Evolutionary conservation across 495 filamentous ascomycete species (phyloP).

Genomic region (Penicillium steckii): DNA sequence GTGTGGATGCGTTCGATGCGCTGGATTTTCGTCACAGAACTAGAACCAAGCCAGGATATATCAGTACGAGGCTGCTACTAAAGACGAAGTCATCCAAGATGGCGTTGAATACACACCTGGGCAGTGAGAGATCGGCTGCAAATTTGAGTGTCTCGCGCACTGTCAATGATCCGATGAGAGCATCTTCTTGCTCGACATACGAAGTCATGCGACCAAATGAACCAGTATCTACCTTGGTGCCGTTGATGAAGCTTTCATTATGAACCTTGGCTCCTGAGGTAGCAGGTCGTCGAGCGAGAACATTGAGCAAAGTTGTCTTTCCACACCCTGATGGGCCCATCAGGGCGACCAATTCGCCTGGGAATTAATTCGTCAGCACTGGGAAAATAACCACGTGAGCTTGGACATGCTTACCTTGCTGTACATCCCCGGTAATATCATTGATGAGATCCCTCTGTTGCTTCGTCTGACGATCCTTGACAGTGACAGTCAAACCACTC

Average conservation of each 20-base stretch:
- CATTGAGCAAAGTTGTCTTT: conserved; percentile 77
- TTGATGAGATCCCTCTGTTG: conserved; percentile 45
- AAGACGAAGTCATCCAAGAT: neutral
- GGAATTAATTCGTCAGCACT: neutral
- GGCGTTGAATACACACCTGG: conserved; percentile 39
- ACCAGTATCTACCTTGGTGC: conserved; percentile 29
- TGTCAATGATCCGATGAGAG: conserved; percentile 73
- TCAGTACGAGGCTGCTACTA: neutral
- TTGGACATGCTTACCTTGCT: conserved; percentile 23
- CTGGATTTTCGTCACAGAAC: conserved; percentile 44
- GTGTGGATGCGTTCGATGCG: conserved; percentile 52
- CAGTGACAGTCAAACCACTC: conserved; percentile 60
- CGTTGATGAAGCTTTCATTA: conserved; percentile 58
- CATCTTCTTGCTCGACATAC: conserved; percentile 86
- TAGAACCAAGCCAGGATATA: conserved; percentile 10
- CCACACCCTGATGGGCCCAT: conserved; percentile 78
- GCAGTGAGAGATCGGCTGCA: conserved; percentile 58
- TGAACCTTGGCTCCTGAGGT: conserved; percentile 46
- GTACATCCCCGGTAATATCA: conserved; percentile 29
- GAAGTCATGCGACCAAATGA: conserved; percentile 51
- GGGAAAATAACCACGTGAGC: neutral
- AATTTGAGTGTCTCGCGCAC: conserved; percentile 76
- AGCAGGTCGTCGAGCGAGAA: conserved; percentile 60
- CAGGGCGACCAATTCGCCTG: conserved; percentile 70
- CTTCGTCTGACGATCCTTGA: conserved; percentile 67